Evolutionary conservation across 257 asterid genomes (phyloP).

Genomic region (Galeopsis tetrahit): DNA sequence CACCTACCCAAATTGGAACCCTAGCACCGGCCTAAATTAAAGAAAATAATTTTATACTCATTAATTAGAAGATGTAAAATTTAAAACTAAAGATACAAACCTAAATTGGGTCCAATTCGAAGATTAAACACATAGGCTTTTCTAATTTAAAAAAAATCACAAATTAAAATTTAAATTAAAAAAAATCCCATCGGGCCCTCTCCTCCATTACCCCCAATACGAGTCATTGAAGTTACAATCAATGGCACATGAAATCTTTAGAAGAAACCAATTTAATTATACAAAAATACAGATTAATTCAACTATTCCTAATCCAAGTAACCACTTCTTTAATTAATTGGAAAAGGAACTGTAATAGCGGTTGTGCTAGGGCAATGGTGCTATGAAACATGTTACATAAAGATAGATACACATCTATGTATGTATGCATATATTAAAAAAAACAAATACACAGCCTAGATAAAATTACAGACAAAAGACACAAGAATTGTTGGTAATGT

Average conservation of each 20-base stretch:
- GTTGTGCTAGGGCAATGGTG: slow-evolving; percentile 37
- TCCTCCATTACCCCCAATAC: slow-evolving; percentile 8
- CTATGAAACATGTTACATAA: slow-evolving; percentile 52
- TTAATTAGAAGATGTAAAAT: slow-evolving; percentile 27
- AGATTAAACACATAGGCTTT: not conserved
- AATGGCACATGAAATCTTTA: slow-evolving; percentile 42
- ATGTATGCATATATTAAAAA: not conserved
- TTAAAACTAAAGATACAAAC: slow-evolving; percentile 25
- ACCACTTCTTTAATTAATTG: slow-evolving; percentile 26
- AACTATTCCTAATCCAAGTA: slow-evolving; percentile 27
- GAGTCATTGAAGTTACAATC: slow-evolving; percentile 44
- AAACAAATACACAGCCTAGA: slow-evolving; percentile 22
- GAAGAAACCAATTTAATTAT: slow-evolving; percentile 31
- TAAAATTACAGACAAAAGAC: slow-evolving; percentile 26
- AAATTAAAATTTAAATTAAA: not conserved
- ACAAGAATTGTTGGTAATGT: slow-evolving; percentile 42
- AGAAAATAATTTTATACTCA: slow-evolving; percentile 17
- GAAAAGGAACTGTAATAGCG: slow-evolving; percentile 37
- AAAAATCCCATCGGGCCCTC: slow-evolving; percentile 5
- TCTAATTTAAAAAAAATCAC: not conserved
- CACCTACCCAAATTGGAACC: slow-evolving; percentile 38
- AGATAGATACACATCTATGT: slow-evolving; percentile 33
- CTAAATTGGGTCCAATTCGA: slow-evolving; percentile 43
- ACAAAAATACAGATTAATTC: slow-evolving; percentile 21
- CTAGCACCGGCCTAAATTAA: slow-evolving; percentile 32